Evolutionary conservation across 1,284 basidiomycete genomes (phyloP), one percentile per base, ranked within the genome.

Genomic region (Rhodotorula sp.): DNA sequence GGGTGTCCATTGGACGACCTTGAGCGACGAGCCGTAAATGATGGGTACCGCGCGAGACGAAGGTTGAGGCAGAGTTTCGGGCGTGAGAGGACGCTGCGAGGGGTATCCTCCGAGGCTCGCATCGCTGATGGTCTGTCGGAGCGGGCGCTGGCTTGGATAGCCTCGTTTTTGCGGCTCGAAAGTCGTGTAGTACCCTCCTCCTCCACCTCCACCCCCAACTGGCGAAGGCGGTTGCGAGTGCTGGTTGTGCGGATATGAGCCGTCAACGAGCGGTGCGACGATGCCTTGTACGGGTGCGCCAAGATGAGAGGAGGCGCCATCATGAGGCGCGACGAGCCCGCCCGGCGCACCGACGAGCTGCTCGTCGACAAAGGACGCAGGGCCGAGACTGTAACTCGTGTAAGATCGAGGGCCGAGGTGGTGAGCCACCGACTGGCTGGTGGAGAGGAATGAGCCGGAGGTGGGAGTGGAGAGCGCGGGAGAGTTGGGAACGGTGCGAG

Each of bases 1-100:
- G 1, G 74, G 74, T 11, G 72, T 71, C 74, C 74, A 75, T 37
- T 73, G 74, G 4, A 75, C 40, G 26, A 73, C 71, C 53, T 59
- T 62, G 67, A 73, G 50, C 26, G 70, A 67, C 20, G 64, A n/a
- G n/a, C 44, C 60, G 57, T 52, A 22, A n/a, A 34, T 13, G 8
- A 34, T 10, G 4, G 51, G 18, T 0, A 26, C 20, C 20, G 60
- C 54, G 22, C 9, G 2, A 13, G 37, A 16, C 11, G 30, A n/a
- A 24, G 50, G 37, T 24, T 31, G 50, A 16, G 48, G 47, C 4
- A 46, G 48, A 2, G 53, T 28, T 22, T 57, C 48, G 65, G 54
- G 54, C 5, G 58, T 55, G 58, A 48, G 24, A 37, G 44, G 28
- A 34, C 60, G 59, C 15, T 37, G 30, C 37, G 46, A 4, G 31